These are phyloP conservation scores for Basidioascus undulatus DNA, from an alignment of 768 basidiomycete genomes.

Conservation along the genomic window DNA sequence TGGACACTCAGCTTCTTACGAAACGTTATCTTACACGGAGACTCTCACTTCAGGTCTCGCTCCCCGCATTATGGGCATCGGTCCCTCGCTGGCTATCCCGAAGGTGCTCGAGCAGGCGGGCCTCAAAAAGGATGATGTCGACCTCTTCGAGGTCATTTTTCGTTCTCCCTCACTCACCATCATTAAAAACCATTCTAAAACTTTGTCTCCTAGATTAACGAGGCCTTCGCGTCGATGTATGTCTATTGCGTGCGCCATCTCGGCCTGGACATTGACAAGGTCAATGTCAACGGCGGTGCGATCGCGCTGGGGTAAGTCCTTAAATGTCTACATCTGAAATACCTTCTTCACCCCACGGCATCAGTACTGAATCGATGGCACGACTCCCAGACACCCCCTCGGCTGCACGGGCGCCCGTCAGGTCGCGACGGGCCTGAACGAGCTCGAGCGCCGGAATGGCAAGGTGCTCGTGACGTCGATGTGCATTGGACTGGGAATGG, in stretches of 20 bases:
- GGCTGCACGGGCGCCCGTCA: constrained; percentile 58
- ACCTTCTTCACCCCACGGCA: too few species aligned
- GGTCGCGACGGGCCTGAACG: constrained; percentile 53
- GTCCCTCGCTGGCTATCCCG: constrained; percentile 56
- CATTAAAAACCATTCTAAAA: too few species aligned
- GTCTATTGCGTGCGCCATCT: too few species aligned
- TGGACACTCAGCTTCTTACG: background rate
- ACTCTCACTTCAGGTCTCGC: constrained; percentile 27
- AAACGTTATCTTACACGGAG: background rate
- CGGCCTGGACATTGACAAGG: too few species aligned
- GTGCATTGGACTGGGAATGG: too few species aligned
- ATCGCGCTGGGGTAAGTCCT: constrained; percentile 66
- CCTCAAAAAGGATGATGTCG: constrained; percentile 41
- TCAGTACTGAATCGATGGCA: too few species aligned
- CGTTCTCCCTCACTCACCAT: too few species aligned
- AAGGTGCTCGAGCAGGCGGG: constrained; percentile 43
- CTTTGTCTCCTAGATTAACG: too few species aligned
- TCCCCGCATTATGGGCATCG: constrained; percentile 66
- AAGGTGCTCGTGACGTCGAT: constrained; percentile 45
- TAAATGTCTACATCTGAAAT: background rate
- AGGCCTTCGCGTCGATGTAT: too few species aligned
- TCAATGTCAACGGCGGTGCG: constrained; percentile 66
- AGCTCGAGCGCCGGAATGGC: constrained; percentile 14
- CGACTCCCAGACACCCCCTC: background rate
- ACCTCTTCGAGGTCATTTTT: constrained; percentile 56